phyloP scores from a whole-genome alignment of 345 rosid genomes.

The Erysimum cheiranthoides region DNA sequence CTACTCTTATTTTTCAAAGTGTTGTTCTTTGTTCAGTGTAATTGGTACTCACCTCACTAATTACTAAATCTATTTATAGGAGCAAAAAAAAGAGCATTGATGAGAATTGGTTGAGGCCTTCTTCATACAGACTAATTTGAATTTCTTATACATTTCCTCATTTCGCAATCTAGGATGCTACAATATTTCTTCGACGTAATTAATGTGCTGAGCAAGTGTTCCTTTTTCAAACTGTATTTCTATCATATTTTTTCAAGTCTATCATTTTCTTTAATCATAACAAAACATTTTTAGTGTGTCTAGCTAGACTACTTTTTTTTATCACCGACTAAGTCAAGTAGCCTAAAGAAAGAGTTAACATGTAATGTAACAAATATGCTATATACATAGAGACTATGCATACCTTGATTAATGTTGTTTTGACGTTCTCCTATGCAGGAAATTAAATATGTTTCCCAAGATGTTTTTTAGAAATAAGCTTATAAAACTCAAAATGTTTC shows the following conservation, averaged over 20 bases:
- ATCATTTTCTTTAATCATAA: slow-evolving; percentile 27
- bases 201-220: slow-evolving; percentile 32
- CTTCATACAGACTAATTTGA: slow-evolving; percentile 17
- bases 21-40: slow-evolving; percentile 30
- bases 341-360: neutral
- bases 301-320: slow-evolving; percentile 24
- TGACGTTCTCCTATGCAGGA: neutral
- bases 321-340: slow-evolving; percentile 33
- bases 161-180: slow-evolving; percentile 20
- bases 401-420: neutral
- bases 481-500: no score
- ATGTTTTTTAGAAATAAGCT: no score
- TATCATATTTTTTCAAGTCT: slow-evolving; percentile 35
- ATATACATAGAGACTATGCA: neutral
- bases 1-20: slow-evolving; percentile 20
- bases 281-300: neutral
- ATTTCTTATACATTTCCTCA: slow-evolving; percentile 9
- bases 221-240: slow-evolving; percentile 25
- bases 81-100: slow-evolving; percentile 23
- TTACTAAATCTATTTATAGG: slow-evolving; percentile 34
- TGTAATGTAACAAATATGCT: neutral
- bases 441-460: neutral
- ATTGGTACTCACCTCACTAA: slow-evolving; percentile 15
- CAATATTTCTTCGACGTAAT: slow-evolving; percentile 26
- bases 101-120: slow-evolving; percentile 42